These are phyloP conservation scores for Diaporthe nobilis DNA, from an alignment of 2,329 filamentous ascomycete species.

Conservation along the genomic window DNA sequence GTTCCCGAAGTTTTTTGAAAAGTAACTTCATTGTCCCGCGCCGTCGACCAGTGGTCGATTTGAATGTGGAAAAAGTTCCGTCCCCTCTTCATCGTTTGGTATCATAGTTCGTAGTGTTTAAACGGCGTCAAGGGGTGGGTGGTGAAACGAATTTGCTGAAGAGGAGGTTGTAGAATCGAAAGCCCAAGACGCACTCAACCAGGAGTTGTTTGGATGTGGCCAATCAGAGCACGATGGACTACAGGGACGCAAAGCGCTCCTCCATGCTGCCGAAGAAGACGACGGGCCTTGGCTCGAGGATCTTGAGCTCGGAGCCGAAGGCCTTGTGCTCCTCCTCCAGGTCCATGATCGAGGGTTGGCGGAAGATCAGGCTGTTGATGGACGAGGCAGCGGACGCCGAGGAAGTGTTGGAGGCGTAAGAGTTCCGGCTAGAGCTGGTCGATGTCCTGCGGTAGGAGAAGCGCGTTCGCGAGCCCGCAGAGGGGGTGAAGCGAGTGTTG, in stretches of 20 bases:
- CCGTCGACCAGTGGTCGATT: constrained; percentile 35
- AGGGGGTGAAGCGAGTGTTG: constrained; percentile 65
- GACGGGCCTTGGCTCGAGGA: constrained; percentile 74
- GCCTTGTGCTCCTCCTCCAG: constrained; percentile 70
- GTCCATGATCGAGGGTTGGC: constrained; percentile 70
- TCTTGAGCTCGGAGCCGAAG: constrained; percentile 66
- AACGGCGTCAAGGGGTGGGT: constrained; percentile 28
- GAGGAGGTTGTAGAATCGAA: constrained; percentile 29
- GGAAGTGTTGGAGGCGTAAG: constrained; percentile 60
- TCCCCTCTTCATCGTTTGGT: constrained; percentile 31
- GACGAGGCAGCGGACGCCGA: constrained; percentile 61
- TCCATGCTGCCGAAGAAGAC: constrained; percentile 76
- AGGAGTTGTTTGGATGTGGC: constrained; percentile 25
- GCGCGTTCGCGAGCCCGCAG: constrained; percentile 30
- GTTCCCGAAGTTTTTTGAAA: constrained; percentile 10
- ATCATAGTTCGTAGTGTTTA: constrained; percentile 36
- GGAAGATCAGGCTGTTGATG: constrained; percentile 72
- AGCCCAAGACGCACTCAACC: constrained; percentile 33
- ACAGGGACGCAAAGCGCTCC: constrained; percentile 67
- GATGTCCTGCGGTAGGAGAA: constrained; percentile 66
- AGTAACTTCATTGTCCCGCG: constrained; percentile 21
- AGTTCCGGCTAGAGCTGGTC: constrained; percentile 59
- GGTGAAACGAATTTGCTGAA: constrained; percentile 34
- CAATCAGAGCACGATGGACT: constrained; percentile 31
- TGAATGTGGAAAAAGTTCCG: constrained; percentile 31